Conservation (phyloP, 2,329 filamentous ascomycete genomes). For the Pseudocercospora fijiensis region DNA sequence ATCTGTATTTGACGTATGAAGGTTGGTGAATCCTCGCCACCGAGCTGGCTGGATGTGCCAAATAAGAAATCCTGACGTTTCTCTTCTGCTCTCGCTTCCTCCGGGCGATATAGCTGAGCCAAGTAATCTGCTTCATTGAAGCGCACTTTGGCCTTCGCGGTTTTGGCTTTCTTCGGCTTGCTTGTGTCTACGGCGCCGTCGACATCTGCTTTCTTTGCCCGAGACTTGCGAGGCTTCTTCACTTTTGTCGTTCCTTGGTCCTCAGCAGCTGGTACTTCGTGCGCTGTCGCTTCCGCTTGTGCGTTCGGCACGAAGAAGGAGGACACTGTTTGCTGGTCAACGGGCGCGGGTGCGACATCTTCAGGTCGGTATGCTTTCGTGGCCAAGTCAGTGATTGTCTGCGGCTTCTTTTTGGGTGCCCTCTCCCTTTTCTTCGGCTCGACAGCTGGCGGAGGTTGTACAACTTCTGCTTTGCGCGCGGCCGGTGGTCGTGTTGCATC, state of each 20-base stretch:
- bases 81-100: slow-evolving; percentile 64
- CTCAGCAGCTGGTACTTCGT: slow-evolving; percentile 1
- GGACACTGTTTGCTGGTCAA: slow-evolving; percentile 40
- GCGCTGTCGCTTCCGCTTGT: slow-evolving; percentile 7
- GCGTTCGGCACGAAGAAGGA: slow-evolving; percentile 45
- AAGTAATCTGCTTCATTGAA: slow-evolving; percentile 24
- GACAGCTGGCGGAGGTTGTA: not conserved
- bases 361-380: slow-evolving; percentile 64
- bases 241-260: slow-evolving; percentile 9
- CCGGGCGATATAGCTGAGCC: slow-evolving; percentile 61
- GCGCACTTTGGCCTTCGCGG: slow-evolving; percentile 36
- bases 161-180: slow-evolving; percentile 38
- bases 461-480: not conserved
- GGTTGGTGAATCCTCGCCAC: slow-evolving; percentile 67
- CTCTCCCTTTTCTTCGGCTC: slow-evolving; percentile 38
- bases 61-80: slow-evolving; percentile 75
- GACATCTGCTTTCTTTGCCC: slow-evolving; percentile 21
- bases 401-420: slow-evolving; percentile 64
- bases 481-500: slow-evolving; percentile 14
- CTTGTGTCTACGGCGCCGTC: slow-evolving; percentile 8
- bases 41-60: slow-evolving; percentile 81
- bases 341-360: slow-evolving; percentile 20
- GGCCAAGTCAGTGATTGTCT: slow-evolving; percentile 75
- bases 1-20: slow-evolving; percentile 62
- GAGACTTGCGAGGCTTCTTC: slow-evolving; percentile 33